Conservation (phyloP, 352 stramenopile genomes). For the Thraustochytrium sp. region DNA sequence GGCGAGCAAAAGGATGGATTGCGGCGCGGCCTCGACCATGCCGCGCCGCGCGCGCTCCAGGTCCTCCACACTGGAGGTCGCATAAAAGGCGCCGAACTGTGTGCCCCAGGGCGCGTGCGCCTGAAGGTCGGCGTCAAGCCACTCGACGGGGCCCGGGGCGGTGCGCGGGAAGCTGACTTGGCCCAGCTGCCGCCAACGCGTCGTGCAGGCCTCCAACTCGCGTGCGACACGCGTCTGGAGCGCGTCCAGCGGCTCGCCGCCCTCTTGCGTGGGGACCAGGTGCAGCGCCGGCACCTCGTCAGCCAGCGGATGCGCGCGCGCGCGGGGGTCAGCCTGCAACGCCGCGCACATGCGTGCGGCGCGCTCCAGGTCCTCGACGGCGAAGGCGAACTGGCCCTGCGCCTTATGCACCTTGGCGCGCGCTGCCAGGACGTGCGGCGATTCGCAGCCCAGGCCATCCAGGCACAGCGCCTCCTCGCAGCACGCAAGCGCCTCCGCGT, state of each 20-base stretch:
- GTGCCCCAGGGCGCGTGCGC: neutral
- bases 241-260: neutral
- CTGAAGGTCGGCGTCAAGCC: no score
- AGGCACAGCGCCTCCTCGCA: neutral
- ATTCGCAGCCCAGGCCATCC: neutral
- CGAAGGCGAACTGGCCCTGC: slow-evolving; percentile 20
- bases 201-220: neutral
- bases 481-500: neutral
- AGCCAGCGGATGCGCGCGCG: neutral
- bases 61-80: neutral
- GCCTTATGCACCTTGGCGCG: neutral
- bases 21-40: no score
- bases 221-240: neutral
- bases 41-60: no score
- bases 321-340: neutral
- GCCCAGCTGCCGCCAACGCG: neutral
- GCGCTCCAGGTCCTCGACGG: slow-evolving; percentile 15
- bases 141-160: neutral
- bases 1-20: no score
- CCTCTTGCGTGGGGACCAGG: neutral
- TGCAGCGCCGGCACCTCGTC: neutral
- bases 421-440: neutral
- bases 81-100: neutral
- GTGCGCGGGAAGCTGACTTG: neutral
- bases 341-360: neutral